Evolutionary conservation across 2,329 filamentous ascomycete genomes (phyloP), one percentile per base, ranked within the genome.

Genomic region (Penicillium freii): DNA sequence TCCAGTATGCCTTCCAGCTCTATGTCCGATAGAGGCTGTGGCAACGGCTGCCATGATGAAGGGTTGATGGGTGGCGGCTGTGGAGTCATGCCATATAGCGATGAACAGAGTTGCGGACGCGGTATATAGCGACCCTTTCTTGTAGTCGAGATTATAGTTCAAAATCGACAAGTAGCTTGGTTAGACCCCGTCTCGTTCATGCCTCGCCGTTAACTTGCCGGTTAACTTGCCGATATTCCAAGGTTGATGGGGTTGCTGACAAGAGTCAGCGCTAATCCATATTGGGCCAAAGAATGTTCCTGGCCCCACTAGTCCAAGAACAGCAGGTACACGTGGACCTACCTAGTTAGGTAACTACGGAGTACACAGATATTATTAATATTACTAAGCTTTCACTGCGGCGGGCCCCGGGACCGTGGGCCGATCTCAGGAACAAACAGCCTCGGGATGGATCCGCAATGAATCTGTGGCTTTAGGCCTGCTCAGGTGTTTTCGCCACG

Each of bases 41-140:
- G 56, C 47, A 51, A 58, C 21, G 52, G 54, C 29, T 44, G 57
- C 27, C 54, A 51, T 43, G 51, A 36, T 8, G n/a, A 23, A 38
- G 54, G 36, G 39, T 54, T 27, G 46, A 21, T 34, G 9, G 38
- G 42, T 15, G 44, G 40, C 13, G 34, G 42, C 29, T 52, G 51
- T 10, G 40, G 39, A 44, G 58, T 58, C 62, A 64, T 64, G 27
- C 51, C 49, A 53, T 47, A 29, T 40, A 42, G n/a, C 15, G 4
- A 36, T 33, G 40, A 19, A 6, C 33, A 23, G 11, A 47, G 33
- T 47, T 13, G 6, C 31, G 8, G 4, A 19, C 13, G 4, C 15
- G 11, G 13, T 53, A 19, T 11, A 15, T 7, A 36, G n/a, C 1
- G 31, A 33, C 15, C 17, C 8, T 21, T 21, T 17, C 10, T 33